Evolutionary conservation across 441 rosid species (phyloP), one percentile per base, ranked within the genome.

Genomic region (Pelargonium fulgidum): DNA sequence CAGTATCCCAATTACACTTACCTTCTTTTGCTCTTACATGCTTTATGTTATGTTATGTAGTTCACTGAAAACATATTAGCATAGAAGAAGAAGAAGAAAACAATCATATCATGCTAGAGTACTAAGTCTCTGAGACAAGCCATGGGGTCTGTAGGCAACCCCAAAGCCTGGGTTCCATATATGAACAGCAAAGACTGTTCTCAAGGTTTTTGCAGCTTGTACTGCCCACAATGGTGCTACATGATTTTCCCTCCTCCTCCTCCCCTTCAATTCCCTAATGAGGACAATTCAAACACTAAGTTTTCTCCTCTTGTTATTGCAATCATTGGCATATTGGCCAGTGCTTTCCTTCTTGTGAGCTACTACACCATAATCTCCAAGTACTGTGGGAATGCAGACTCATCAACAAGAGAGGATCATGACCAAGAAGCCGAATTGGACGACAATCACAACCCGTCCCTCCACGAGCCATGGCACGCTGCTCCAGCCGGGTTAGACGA

Each of bases 131-230:
- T 47, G 8, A 9, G 4, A 13, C 67, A 41, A 6, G n/a, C 44
- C 0, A 92, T 90, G 96, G 92, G 73, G 62, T 76, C 89, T 1
- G 16, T 71, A 70, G 85, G 77, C 63, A 78, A 70, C 72, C 77
- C 87, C 45, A 84, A 72, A 68, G 72, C 83, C 29, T 83, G 78
- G 89, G 81, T 75, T 41, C 92, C 91, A 3, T 80, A 83, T 47
- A 69, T 79, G 71, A 84, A 85, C 69, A 83, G 68, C 65, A 69
- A 24, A 20, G 72, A 69, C 59, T 69, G 72, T 22, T 58, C 66
- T 19, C 72, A 69, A 62, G 72, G 67, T 1, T 11, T 69, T 4
- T 72, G 76, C 54, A 72, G 71, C 62, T 29, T 50, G 4, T 67
- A 67, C 71, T 72, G 76, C 39, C 76, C 76, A 11, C 77, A 69